phyloP scores from a whole-genome alignment of 1,139 yeast species.

The Scheffersomyces stambukii region DNA sequence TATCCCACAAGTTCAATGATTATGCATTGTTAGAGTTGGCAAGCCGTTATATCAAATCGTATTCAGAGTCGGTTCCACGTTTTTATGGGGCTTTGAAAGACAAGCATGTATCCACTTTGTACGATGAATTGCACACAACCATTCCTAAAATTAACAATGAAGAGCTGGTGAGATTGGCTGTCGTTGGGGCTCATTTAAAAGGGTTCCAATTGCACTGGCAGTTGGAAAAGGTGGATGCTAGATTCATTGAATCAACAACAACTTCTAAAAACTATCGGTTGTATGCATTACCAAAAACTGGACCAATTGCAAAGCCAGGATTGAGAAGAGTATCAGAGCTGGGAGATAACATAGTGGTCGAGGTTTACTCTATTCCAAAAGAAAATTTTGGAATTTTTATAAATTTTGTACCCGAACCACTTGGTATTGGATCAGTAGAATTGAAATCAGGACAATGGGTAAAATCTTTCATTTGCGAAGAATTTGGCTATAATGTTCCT shows the following conservation, averaged over 20 bases:
- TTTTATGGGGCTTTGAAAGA: constrained; percentile 41
- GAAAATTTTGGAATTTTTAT: constrained; percentile 79
- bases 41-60: constrained; percentile 52
- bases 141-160: constrained; percentile 30
- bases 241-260: constrained; percentile 57
- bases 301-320: constrained; percentile 87
- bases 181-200: constrained; percentile 90
- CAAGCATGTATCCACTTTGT: constrained; percentile 22
- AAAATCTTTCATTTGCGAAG: constrained; percentile 93
- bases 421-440: constrained; percentile 92
- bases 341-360: constrained; percentile 67
- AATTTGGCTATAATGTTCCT: constrained; percentile 64
- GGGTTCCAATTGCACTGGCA: constrained; percentile 96
- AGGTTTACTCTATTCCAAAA: constrained; percentile 76
- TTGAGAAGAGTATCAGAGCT: constrained; percentile 54
- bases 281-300: constrained; percentile 78
- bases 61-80: constrained; percentile 19
- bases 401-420: constrained; percentile 85
- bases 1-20: constrained; percentile 80
- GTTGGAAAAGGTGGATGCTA: constrained; percentile 79
- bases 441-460: constrained; percentile 76
- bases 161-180: constrained; percentile 60
- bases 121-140: constrained; percentile 30
- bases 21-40: constrained; percentile 86
- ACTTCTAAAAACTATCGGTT: constrained; percentile 73